Evolutionary conservation across 306 rosid genomes (phyloP), one percentile per base, ranked within the genome.

Genomic region (Cucumis sativus): DNA sequence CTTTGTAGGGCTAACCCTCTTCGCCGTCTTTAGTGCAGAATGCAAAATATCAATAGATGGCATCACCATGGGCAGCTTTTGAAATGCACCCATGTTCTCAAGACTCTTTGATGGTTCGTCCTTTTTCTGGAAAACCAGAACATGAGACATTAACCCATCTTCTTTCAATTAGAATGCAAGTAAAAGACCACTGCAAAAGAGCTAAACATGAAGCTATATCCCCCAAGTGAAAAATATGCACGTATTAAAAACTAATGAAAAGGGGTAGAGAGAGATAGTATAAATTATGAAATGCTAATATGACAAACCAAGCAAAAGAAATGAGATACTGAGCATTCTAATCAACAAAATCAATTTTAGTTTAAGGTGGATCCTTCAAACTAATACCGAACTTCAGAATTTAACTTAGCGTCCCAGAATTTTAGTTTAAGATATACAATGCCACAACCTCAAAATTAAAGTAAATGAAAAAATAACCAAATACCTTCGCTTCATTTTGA

Each of bases 31-130:
- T 75, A 92, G 72, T 6, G 99, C 99, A 3, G 99, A 95, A 75
- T 90, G 85, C 58, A 92, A 81, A 77, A 92, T 92, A 82, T 95
- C 97, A 78, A 87, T 21, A 45, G 97, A 88, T 64, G 97, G 97
- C 97, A 89, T 90, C 86, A 92, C 99, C 84, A 95, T 83, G 20
- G 99, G 99, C 79, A 95, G 85, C 89, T 88, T 92, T 80, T 95
- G 99, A 87, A 95, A 95, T 77, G 99, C 97, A 60, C 97, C 97
- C 69, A 92, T 65, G 63, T 80, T 86, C 81, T 95, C 96, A 40
- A 78, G 60, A 75, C 67, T 77, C 75, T 75, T 83, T 16, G 85
- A 82, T 80, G 84, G 60, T 47, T 83, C 84, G 25, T 90, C 96
- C 91, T 95, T 82, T 75, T 79, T 70, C 80, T 81, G 80, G 17